Evolutionary conservation across 257 asterid genomes (phyloP).

Genomic region (Solanum rostratum): DNA sequence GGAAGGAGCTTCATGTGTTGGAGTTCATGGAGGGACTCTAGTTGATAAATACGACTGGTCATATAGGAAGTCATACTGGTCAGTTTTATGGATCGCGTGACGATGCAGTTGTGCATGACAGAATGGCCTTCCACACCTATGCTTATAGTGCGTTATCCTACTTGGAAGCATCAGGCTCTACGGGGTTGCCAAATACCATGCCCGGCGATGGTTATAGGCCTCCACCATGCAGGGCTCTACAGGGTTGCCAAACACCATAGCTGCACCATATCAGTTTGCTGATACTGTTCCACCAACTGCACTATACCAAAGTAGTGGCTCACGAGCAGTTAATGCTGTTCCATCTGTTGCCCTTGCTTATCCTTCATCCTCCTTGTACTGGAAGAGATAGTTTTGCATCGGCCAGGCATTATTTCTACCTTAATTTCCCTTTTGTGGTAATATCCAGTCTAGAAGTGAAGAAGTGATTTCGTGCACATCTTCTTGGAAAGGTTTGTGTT

Average conservation of each 20-base stretch:
- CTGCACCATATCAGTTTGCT: not conserved
- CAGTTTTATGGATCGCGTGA: not conserved
- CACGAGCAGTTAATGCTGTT: not conserved
- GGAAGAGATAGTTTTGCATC: slow-evolving; percentile 8
- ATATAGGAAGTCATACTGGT: not conserved
- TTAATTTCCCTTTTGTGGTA: not conserved
- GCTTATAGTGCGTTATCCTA: not conserved
- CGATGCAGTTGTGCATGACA: not conserved
- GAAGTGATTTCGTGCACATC: not conserved
- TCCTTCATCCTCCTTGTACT: not conserved
- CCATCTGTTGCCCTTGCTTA: not conserved
- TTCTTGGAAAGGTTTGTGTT: not conserved
- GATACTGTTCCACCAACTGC: not conserved
- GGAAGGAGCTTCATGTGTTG: not conserved
- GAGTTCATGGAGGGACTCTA: not conserved
- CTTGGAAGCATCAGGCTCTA: not conserved
- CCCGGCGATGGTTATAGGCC: not conserved
- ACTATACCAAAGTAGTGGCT: not conserved
- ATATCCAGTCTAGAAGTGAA: not conserved
- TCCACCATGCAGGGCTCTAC: not conserved
- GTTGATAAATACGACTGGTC: not conserved
- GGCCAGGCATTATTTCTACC: not conserved
- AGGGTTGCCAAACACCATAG: not conserved
- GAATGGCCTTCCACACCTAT: not conserved
- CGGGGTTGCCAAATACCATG: not conserved